A percentile compares a stretch with the other conserved stretches of the same genome.
Conservation (phyloP, 139 green algal species). For the Auxenochlorella pyrenoidosa region DNA sequence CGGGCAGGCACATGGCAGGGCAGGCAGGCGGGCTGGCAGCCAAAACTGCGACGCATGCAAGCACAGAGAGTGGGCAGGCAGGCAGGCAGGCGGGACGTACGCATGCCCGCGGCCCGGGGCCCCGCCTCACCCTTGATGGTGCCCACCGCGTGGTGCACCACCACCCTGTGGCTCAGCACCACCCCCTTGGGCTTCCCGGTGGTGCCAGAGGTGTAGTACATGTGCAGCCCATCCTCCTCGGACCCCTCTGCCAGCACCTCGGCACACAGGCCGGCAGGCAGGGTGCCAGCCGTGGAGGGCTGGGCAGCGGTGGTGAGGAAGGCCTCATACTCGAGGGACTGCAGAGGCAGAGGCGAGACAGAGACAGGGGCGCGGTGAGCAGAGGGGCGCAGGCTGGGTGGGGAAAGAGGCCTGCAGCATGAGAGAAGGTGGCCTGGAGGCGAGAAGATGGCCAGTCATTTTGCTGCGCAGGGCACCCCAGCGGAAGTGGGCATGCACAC, state of each 20-base stretch:
- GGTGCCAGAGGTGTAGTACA: slow-evolving; percentile 90
- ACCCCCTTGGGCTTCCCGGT: slow-evolving; percentile 75
- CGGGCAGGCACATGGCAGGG: not conserved
- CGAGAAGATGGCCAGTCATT: not conserved
- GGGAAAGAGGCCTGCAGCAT: not conserved
- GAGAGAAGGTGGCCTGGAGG: too few species aligned
- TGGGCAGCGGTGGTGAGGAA: not conserved
- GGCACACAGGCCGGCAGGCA: not conserved
- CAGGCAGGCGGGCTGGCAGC: not conserved
- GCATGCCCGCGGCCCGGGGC: too few species aligned
- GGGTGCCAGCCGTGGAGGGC: too few species aligned
- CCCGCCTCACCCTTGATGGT: slow-evolving; percentile 63
- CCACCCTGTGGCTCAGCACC: slow-evolving; percentile 61
- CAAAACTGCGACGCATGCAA: not conserved
- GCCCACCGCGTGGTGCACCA: slow-evolving; percentile 83
- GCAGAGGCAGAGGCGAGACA: not conserved
- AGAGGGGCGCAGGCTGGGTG: not conserved
- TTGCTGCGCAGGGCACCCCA: too few species aligned
- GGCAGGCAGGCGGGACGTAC: too few species aligned
- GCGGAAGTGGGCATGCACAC: too few species aligned
- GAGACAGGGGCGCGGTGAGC: not conserved
- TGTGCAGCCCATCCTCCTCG: slow-evolving; percentile 60
- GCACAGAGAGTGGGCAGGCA: too few species aligned
- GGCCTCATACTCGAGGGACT: slow-evolving; percentile 18
- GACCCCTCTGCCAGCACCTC: slow-evolving; percentile 33